Evolutionary conservation across 306 rosid genomes (phyloP).

Genomic region (Hippophae gyantsensis): DNA sequence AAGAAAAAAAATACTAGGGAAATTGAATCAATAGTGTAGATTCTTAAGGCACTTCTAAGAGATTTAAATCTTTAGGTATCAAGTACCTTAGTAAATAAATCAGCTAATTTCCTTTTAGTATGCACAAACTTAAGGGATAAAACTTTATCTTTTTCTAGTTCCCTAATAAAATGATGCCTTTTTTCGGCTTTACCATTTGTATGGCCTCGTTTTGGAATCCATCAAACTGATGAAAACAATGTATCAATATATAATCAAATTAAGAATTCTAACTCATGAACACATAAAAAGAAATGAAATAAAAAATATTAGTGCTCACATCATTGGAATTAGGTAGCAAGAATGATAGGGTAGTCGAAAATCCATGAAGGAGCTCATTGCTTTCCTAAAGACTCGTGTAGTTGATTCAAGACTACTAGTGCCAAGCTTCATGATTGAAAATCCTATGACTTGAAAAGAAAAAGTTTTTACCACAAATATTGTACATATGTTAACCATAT

Average conservation of each 20-base stretch:
- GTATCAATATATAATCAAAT: not conserved
- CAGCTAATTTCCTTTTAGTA: no score
- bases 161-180: no score
- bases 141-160: no score
- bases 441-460: slow-evolving; percentile 6
- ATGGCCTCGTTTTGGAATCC: slow-evolving; percentile 77
- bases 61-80: no score
- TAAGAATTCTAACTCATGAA: no score
- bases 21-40: no score
- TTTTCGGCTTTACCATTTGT: slow-evolving; percentile 94
- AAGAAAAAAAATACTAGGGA: no score
- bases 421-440: slow-evolving; percentile 61
- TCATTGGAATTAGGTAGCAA: slow-evolving; percentile 57
- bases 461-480: no score
- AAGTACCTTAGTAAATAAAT: no score
- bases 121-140: no score
- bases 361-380: slow-evolving; percentile 38
- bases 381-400: slow-evolving; percentile 30
- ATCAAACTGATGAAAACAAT: slow-evolving; percentile 53
- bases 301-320: slow-evolving; percentile 31
- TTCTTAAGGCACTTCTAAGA: no score
- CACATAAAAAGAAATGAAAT: not conserved
- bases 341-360: slow-evolving; percentile 57
- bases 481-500: no score
- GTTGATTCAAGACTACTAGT: slow-evolving; percentile 61